Evolutionary conservation across 2,329 filamentous ascomycete species (phyloP), one percentile per base, ranked within the genome.

Genomic region (Trichoderma oligosporum): DNA sequence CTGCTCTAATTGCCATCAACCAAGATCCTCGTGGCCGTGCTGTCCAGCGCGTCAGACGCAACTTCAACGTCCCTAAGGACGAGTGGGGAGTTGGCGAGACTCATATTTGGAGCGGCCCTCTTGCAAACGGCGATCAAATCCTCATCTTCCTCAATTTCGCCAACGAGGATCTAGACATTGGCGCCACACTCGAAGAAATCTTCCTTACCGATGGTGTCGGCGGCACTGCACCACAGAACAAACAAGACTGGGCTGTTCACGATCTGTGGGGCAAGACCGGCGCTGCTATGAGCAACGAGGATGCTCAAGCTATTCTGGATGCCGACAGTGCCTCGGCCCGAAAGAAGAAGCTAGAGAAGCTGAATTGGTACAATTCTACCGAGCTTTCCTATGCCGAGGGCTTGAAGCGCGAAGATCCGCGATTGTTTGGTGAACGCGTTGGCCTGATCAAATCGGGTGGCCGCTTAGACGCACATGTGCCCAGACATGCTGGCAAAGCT

Each of bases 11-110:
- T 18, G 64, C 57, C n/a, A 62, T 75, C 27, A 74, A 69, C 25
- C 73, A 75, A 56, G 72, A 74, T 27, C 55, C 66, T 12, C 60
- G 64, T 24, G 70, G 67, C 22, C 56, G 64, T 4, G 63, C 70
- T 7, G 68, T 54, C 1, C 54, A 46, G 41, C 42, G 57, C 12
- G n/a, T 56, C 22, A 20, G 33, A 4, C 54, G 54, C 14, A 51
- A 57, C 44, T 51, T 67, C 5, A 62, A 58, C 18, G 68, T 68
- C 33, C 52, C 67, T 5, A 61, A 63, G 9, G 61, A 60, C 0
- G 52, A 66, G 7, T 67, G 62, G 12, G 61, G 31, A 6, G 67
- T 71, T 24, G 63, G 58, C 0, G 62, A 60, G 18, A 41, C 62
- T 11, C 67, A 71, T 48, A 58, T 70, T 11, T 70, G 65, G 68